Base-by-base conservation (phyloP, 1,284 basidiomycete species). In the Mycosarcoma mackinlayi region DNA sequence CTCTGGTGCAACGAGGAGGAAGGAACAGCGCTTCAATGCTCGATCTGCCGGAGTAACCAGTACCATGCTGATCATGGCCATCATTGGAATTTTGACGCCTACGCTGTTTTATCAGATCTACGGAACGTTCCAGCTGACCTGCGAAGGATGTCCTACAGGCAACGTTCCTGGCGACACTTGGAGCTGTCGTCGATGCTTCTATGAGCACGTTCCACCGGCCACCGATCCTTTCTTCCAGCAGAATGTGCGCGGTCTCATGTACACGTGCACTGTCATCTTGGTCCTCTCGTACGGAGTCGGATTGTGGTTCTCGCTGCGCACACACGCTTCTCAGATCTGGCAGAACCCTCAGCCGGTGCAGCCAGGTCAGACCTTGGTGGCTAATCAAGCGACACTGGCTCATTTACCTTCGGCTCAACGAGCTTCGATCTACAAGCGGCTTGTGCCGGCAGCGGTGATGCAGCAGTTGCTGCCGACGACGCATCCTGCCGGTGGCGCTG, bases 51-150 rank as follows among this genome's bases (percentile, higher is more conserved):
- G 96, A 44, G 96, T 99, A 11, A 99, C 96, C 0, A 96, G 93
- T 79, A 97, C 97, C 84, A 96, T 99, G 93, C 84, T 99, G 77
- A 98, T 99, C 85, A 98, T 98, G 95, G 96, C 96, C 6, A 94
- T 98, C 83, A 97, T 99, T 62, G 96, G 96, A 14, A 93, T 93
- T 3, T 86, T 98, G 54, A 90, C 94, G 0, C 96, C 96, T 4
- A 98, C 96, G 0, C 83, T 99, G 76, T 99, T 99, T 84, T 99
- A 99, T 84, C 94, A 98, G 84, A 95, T 92, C 16, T 99, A 97
- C 83, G 96, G 96, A 41, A 94, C 93, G 90, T 98, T 98, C 85
- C 90, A 96, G 84, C 87, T 99, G 16, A 88, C 93, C 31, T 99
- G 96, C 83, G 89, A 88, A 34, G 94, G 92, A 14, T 99, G 96